Conservation (phyloP, 441 rosid species). For the Pelargonium citronellum region DNA sequence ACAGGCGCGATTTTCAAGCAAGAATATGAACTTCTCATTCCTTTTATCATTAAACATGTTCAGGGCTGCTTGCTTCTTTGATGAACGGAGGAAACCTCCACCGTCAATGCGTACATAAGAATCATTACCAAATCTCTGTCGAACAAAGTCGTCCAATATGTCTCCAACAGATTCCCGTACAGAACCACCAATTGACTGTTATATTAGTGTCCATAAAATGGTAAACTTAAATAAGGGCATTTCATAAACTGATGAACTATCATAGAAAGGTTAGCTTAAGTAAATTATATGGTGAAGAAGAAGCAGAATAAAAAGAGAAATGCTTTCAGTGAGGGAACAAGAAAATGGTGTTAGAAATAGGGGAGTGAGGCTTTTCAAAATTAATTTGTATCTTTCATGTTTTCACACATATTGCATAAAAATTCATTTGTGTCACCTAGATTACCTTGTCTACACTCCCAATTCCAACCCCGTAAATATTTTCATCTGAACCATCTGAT, state of each 20-base stretch:
- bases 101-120: constrained; percentile 73
- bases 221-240: background rate
- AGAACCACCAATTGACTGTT: constrained; percentile 53
- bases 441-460: background rate
- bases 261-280: background rate
- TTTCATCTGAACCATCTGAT: background rate
- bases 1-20: constrained; percentile 86
- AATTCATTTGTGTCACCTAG: background rate
- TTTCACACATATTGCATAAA: background rate
- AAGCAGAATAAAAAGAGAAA: background rate
- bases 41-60: constrained; percentile 59
- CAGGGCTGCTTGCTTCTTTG: constrained; percentile 56
- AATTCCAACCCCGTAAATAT: background rate
- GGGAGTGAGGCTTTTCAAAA: background rate
- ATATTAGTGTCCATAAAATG: background rate
- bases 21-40: constrained; percentile 59
- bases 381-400: background rate
- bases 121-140: constrained; percentile 66
- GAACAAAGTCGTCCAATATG: constrained; percentile 79
- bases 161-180: constrained; percentile 58
- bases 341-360: background rate
- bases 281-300: background rate
- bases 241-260: background rate
- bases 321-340: background rate
- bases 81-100: constrained; percentile 22